Percentiles rank a stretch among this genome's conserved stretches.
Evolutionary conservation across 1,284 basidiomycete species (phyloP).

Genomic region (Cutaneotrichosporon dermatis): DNA sequence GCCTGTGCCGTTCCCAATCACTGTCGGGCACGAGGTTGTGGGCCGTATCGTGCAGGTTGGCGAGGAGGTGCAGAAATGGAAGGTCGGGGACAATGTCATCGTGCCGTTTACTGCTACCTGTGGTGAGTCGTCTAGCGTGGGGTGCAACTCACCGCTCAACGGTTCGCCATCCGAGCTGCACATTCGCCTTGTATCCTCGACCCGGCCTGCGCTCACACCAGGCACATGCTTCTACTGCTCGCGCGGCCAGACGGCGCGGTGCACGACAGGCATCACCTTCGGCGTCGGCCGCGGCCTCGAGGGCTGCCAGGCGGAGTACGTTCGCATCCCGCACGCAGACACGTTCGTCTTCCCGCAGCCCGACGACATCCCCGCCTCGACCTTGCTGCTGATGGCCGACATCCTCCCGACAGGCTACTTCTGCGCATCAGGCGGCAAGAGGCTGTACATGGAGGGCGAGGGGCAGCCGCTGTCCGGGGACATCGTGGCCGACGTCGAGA

Average conservation of each 20-base stretch:
- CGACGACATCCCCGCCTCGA: slow-evolving; percentile 38
- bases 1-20: slow-evolving; percentile 22
- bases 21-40: slow-evolving; percentile 72
- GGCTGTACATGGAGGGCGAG: slow-evolving; percentile 18
- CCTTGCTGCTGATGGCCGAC: slow-evolving; percentile 50
- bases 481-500: slow-evolving; percentile 6
- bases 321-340: slow-evolving; percentile 61
- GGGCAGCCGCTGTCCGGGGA: slow-evolving; percentile 3
- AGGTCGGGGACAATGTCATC: slow-evolving; percentile 73
- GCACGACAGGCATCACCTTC: slow-evolving; percentile 50
- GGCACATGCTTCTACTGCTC: slow-evolving; percentile 57
- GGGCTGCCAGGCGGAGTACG: slow-evolving; percentile 82
- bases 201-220: slow-evolving; percentile 7
- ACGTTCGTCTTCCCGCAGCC: slow-evolving; percentile 48
- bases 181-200: not conserved
- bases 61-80: slow-evolving; percentile 60
- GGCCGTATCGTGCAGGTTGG: slow-evolving; percentile 73
- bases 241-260: slow-evolving; percentile 70
- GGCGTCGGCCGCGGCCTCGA: slow-evolving; percentile 57
- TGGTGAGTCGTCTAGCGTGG: slow-evolving; percentile 55
- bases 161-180: not conserved
- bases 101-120: slow-evolving; percentile 81
- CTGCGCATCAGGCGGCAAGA: slow-evolving; percentile 45
- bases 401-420: slow-evolving; percentile 51
- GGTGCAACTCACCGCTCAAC: not conserved